These are phyloP conservation scores for Coprinopsis cinerea DNA, from an alignment of 768 basidiomycete genomes.

Conservation along the genomic window DNA sequence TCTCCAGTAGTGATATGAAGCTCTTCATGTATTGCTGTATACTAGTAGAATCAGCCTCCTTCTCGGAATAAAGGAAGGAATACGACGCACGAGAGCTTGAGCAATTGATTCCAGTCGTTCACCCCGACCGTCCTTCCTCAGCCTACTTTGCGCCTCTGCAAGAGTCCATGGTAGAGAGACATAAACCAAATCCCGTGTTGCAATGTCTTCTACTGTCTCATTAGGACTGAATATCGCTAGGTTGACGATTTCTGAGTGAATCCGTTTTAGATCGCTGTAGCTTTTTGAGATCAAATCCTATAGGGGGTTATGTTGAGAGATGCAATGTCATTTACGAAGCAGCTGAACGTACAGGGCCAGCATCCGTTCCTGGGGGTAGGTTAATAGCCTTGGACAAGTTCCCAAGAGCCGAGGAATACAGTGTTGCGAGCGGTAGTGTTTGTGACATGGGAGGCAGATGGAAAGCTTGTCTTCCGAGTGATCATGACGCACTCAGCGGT, in stretches of 20 bases:
- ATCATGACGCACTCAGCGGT: too few relatives aligned
- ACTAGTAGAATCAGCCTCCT: constrained; percentile 19
- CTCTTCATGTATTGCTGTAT: constrained; percentile 41
- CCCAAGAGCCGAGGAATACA: constrained; percentile 31
- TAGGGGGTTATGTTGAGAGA: background rate
- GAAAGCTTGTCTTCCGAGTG: constrained; percentile 6
- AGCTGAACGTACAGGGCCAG: constrained; percentile 32
- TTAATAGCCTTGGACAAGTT: constrained; percentile 33
- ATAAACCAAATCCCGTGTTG: constrained; percentile 71
- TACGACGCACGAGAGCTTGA: constrained; percentile 48
- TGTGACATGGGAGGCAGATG: constrained; percentile 14
- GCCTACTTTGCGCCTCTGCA: constrained; percentile 60
- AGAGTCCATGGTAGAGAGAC: constrained; percentile 64
- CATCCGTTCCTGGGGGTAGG: constrained; percentile 35
- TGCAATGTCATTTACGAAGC: background rate
- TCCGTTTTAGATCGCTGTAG: constrained; percentile 47
- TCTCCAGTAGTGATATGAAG: constrained; percentile 49
- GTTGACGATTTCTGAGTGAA: constrained; percentile 48
- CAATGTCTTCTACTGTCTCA: constrained; percentile 76
- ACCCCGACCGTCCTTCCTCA: constrained; percentile 47
- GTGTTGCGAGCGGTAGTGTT: constrained; percentile 29
- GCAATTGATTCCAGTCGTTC: constrained; percentile 53
- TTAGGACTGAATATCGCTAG: constrained; percentile 80
- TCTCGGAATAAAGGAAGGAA: background rate
- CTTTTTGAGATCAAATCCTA: constrained; percentile 57